Conservation (phyloP, 371 early-diverging fungal genomes). For the Syncephalastrum contaminatum region DNA sequence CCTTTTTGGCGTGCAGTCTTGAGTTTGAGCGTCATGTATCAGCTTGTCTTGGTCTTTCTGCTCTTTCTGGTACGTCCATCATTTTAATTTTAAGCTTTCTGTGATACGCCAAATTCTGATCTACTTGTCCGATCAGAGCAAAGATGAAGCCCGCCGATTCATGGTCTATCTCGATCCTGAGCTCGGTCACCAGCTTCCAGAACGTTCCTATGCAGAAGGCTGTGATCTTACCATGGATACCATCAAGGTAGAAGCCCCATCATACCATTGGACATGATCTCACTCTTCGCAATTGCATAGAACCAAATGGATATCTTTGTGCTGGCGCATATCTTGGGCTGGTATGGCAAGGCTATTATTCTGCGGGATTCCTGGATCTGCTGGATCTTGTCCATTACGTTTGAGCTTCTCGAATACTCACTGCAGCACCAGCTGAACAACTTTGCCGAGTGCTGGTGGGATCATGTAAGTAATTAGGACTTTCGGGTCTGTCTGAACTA, state of each 20-base stretch:
- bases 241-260: conserved; percentile 53
- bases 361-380: conserved; percentile 92
- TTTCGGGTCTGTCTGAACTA: too few species aligned
- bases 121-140: conserved; percentile 58
- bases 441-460: conserved; percentile 99
- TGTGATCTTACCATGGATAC: conserved; percentile 80
- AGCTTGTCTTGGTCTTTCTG: conserved; percentile 82
- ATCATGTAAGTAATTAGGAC: conserved; percentile 72
- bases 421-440: conserved; percentile 94
- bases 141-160: conserved; percentile 77
- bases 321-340: conserved; percentile 91
- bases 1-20: conserved; percentile 92
- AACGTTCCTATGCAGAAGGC: conserved; percentile 88
- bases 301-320: conserved; percentile 93
- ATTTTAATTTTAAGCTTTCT: too few species aligned
- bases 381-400: conserved; percentile 93
- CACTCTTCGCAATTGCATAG: conserved; percentile 26
- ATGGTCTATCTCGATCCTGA: conserved; percentile 79
- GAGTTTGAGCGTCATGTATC: conserved; percentile 82
- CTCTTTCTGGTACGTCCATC: conserved; percentile 79
- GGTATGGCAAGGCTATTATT: conserved; percentile 93
- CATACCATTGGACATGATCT: background rate
- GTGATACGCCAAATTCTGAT: background rate
- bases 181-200: conserved; percentile 83
- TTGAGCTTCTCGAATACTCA: conserved; percentile 95